Conservation (phyloP, 306 rosid species). For the Dalbergia cultrata region DNA sequence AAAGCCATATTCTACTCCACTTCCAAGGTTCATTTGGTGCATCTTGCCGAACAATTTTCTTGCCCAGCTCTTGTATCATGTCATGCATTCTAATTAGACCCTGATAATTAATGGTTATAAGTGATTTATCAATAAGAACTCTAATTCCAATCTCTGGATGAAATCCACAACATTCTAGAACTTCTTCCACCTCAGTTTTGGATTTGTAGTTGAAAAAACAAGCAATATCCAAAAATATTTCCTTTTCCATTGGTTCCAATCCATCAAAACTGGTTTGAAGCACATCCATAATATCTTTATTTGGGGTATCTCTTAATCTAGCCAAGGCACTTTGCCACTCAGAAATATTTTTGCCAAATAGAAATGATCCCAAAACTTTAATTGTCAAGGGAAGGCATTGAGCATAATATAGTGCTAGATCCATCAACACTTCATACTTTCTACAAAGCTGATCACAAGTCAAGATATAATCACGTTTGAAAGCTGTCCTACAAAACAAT, state of each 20-base stretch:
- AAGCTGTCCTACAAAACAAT: slow-evolving; percentile 9
- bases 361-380: slow-evolving; percentile 27
- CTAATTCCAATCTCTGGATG: slow-evolving; percentile 16
- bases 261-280: slow-evolving; percentile 15
- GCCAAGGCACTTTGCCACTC: slow-evolving; percentile 10
- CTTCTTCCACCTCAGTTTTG: neutral
- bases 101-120: neutral
- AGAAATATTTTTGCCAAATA: neutral
- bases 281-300: neutral
- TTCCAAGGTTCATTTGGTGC: slow-evolving; percentile 26
- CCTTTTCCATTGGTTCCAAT: neutral
- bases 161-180: slow-evolving; percentile 21
- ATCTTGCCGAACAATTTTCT: slow-evolving; percentile 4
- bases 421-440: neutral
- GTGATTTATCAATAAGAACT: slow-evolving; percentile 38
- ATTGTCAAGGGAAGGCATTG: slow-evolving; percentile 34
- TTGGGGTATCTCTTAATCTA: neutral
- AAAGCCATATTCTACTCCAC: slow-evolving; percentile 44
- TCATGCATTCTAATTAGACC: slow-evolving; percentile 16
- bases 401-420: neutral
- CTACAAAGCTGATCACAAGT: neutral
- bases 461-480: slow-evolving; percentile 13
- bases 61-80: slow-evolving; percentile 32
- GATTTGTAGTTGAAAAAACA: neutral
- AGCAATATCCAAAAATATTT: neutral